Evolutionary conservation across 75 land plant species (phyloP), one percentile per base, ranked within the genome.

Genomic region (Pinus albicaulis): DNA sequence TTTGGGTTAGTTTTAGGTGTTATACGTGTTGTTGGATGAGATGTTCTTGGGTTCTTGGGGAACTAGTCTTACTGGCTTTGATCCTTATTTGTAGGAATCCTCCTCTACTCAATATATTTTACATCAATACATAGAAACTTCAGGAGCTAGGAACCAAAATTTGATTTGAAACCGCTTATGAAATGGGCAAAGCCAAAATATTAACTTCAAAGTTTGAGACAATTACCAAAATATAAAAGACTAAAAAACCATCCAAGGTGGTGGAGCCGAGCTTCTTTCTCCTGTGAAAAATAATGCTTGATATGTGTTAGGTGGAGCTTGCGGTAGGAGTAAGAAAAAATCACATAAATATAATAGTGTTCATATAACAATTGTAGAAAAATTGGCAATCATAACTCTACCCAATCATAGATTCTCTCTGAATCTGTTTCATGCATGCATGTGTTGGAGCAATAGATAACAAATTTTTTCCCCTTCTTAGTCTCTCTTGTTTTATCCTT

Each of bases 151-250:
- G 38, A 60, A 59, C 55, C 61, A 78, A 7, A 76, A 75, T 64
- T 79, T 91, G 2, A 76, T 91, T 4, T 75, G 73, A 63, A 90
- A 85, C 31, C 60, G 79, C 88, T 23, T 84, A 84, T 57, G 86
- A 79, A 15, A 80, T 79, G 79, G 82, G 86, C 3, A 80, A 63
- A 57, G 79, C 80, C 17, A 68, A 64, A 58, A 84, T 80, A 82
- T 22, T 70, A 71, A 19, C 77, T 23, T 61, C 77, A 28, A 79
- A 80, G 76, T 24, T 79, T 5, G 74, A 71, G 23, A 59, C 63
- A 25, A 69, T 36, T n/a, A 44, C 26, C 73, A 59, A 53, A 0
- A 16, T 41, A 55, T 55, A 0, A 7, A 62, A 60, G 11, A 24
- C 70, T n/a, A 20, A 26, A 59, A 23, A 36, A 17, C 58, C 48